Percentiles rank a stretch among this genome's conserved stretches.
phyloP scores from a whole-genome alignment of 257 asterid genomes.

The Salvia hispanica region DNA sequence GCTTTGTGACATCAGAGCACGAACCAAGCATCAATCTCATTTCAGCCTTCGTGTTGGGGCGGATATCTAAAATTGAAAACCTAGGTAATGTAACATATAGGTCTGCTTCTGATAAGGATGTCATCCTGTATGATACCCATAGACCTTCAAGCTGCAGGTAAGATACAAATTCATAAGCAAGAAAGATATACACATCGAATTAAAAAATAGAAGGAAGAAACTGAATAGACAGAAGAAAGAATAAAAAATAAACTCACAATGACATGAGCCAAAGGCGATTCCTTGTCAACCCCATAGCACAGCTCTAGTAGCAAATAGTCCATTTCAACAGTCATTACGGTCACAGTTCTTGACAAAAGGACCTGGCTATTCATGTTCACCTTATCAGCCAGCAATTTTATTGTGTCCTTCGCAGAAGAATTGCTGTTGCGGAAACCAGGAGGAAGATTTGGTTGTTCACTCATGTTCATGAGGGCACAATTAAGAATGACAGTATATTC shows the following conservation, averaged over 20 bases:
- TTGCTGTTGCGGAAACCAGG: slow-evolving; percentile 86
- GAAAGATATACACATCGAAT: slow-evolving; percentile 21
- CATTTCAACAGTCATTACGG: slow-evolving; percentile 74
- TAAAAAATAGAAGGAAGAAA: slow-evolving; percentile 24
- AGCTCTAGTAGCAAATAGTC: slow-evolving; percentile 81
- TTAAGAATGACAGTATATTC: slow-evolving; percentile 84
- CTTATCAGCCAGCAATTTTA: slow-evolving; percentile 83
- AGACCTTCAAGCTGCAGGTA: slow-evolving; percentile 89
- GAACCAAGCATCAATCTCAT: slow-evolving; percentile 99
- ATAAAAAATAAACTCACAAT: slow-evolving; percentile 62
- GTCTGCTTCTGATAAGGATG: slow-evolving; percentile 93
- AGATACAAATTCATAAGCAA: slow-evolving; percentile 23
- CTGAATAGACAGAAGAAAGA: neutral
- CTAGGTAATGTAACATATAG: slow-evolving; percentile 84
- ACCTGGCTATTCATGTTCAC: slow-evolving; percentile 91
- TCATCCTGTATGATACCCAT: slow-evolving; percentile 96
- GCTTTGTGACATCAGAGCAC: slow-evolving; percentile 71
- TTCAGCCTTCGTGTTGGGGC: slow-evolving; percentile 91
- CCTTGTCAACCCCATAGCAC: slow-evolving; percentile 80
- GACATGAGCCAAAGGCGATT: slow-evolving; percentile 86
- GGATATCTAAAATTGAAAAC: slow-evolving; percentile 84
- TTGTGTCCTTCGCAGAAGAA: slow-evolving; percentile 81
- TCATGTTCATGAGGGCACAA: slow-evolving; percentile 81
- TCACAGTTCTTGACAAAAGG: slow-evolving; percentile 91
- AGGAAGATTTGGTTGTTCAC: slow-evolving; percentile 85